Percentiles rank a stretch among this genome's conserved stretches.
Evolutionary conservation across 2,329 filamentous ascomycete genomes (phyloP).

Genomic region (Colletotrichum sp.): DNA sequence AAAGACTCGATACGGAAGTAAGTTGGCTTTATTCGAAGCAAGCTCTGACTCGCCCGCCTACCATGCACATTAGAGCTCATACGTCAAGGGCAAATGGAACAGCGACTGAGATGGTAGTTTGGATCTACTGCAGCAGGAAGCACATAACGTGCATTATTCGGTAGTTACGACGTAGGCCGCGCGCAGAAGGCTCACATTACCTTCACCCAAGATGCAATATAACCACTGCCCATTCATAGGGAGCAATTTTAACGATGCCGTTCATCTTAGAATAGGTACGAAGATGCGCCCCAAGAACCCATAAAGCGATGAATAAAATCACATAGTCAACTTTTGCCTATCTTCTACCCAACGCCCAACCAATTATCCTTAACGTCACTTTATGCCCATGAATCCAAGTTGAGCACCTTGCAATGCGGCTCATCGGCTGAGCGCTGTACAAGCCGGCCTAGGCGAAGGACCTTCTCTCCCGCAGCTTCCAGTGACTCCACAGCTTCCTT

Average conservation of each 20-base stretch:
- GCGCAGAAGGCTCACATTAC: neutral
- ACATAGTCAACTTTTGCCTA: neutral
- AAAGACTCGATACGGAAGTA: neutral
- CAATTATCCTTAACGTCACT: neutral
- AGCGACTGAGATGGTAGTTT: neutral
- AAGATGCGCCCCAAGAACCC: neutral
- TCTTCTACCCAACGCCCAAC: conserved; percentile 2
- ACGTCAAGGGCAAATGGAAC: neutral
- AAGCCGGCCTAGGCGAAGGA: conserved; percentile 78
- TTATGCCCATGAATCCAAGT: conserved; percentile 52
- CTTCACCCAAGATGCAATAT: neutral
- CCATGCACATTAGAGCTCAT: neutral
- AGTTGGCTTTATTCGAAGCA: neutral
- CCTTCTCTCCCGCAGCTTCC: conserved; percentile 73
- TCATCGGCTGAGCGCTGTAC: conserved; percentile 59
- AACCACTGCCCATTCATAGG: neutral
- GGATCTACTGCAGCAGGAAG: neutral
- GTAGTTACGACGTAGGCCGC: neutral
- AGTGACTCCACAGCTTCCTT: conserved; percentile 66
- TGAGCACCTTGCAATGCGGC: conserved; percentile 58
- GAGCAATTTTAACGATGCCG: neutral
- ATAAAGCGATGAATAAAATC: neutral
- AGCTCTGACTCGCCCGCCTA: neutral
- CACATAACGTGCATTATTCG: neutral
- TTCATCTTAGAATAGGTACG: neutral